Conservation (phyloP, 2,329 filamentous ascomycete species). For the Alternaria brassicae region DNA sequence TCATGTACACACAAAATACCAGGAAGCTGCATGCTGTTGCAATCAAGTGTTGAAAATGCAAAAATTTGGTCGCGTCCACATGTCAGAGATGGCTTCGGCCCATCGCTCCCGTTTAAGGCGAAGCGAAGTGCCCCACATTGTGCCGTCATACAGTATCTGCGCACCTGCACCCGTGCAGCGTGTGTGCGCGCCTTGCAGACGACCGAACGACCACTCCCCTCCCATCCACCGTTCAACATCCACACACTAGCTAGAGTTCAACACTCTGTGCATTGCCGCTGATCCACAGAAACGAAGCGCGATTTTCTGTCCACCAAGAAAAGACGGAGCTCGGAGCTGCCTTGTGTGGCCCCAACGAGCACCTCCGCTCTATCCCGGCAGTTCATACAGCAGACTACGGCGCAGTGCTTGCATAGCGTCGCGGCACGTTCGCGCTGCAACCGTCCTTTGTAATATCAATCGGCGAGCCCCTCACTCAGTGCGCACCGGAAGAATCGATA, state of each 20-base stretch:
- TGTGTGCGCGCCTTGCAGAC: conserved; percentile 8
- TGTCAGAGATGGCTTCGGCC: conserved; percentile 8
- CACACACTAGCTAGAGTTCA: conserved; percentile 43
- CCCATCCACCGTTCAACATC: conserved; percentile 31
- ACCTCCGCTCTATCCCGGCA: conserved; percentile 30
- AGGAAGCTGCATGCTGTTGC: not conserved
- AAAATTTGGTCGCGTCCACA: not conserved
- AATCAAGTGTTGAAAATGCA: not conserved
- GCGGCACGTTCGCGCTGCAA: conserved; percentile 28
- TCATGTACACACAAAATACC: not conserved
- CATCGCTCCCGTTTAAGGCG: conserved; percentile 10
- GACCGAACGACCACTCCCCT: conserved; percentile 12
- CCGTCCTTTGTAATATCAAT: conserved; percentile 29
- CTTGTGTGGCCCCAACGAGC: conserved; percentile 12
- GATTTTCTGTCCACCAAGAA: not conserved
- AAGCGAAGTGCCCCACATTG: conserved; percentile 15
- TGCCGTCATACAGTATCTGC: conserved; percentile 16
- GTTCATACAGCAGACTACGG: conserved; percentile 22
- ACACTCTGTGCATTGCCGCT: conserved; percentile 39
- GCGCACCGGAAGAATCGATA: conserved; percentile 21
- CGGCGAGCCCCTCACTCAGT: conserved; percentile 22
- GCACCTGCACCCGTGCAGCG: too few relatives aligned
- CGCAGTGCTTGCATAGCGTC: conserved; percentile 40
- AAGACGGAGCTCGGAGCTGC: not conserved
- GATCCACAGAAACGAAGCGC: conserved; percentile 2